A percentile compares a stretch with the other conserved stretches of the same genome.
Conservation (phyloP, 352 stramenopile genomes). For the Globisporangium emineosum region DNA sequence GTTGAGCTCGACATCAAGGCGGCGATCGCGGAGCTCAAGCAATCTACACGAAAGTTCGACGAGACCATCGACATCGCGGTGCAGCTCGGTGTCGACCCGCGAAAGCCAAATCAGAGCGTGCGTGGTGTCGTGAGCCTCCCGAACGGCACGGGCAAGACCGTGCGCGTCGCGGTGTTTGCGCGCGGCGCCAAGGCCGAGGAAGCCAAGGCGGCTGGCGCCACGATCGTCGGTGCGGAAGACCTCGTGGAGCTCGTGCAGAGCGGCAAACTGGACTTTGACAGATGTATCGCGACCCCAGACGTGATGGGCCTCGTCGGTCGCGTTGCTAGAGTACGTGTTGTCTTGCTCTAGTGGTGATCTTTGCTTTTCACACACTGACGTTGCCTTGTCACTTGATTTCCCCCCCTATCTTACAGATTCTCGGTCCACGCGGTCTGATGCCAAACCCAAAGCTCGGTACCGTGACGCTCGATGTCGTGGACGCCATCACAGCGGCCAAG, state of each 20-base stretch:
- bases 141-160: constrained; percentile 83
- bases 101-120: constrained; percentile 89
- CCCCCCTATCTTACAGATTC: constrained; percentile 12
- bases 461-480: constrained; percentile 89
- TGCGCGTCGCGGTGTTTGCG: constrained; percentile 90
- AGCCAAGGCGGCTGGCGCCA: constrained; percentile 85
- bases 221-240: constrained; percentile 89
- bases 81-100: constrained; percentile 80
- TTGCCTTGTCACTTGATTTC: background rate
- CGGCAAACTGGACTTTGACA: constrained; percentile 89
- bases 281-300: constrained; percentile 91
- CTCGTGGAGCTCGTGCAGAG: constrained; percentile 88
- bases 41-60: constrained; percentile 76
- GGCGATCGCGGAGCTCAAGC: constrained; percentile 57
- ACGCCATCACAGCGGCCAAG: constrained; percentile 77
- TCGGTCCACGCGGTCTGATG: constrained; percentile 96
- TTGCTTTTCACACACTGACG: background rate
- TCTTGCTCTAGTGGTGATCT: background rate
- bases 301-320: constrained; percentile 92
- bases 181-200: constrained; percentile 87
- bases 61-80: constrained; percentile 86
- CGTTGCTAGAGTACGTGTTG: constrained; percentile 67
- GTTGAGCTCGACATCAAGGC: constrained; percentile 54
- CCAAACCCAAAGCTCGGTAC: constrained; percentile 98
- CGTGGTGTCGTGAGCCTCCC: constrained; percentile 83